Evolutionary conservation across 345 rosid genomes (phyloP).

Genomic region (Dimocarpus longan): DNA sequence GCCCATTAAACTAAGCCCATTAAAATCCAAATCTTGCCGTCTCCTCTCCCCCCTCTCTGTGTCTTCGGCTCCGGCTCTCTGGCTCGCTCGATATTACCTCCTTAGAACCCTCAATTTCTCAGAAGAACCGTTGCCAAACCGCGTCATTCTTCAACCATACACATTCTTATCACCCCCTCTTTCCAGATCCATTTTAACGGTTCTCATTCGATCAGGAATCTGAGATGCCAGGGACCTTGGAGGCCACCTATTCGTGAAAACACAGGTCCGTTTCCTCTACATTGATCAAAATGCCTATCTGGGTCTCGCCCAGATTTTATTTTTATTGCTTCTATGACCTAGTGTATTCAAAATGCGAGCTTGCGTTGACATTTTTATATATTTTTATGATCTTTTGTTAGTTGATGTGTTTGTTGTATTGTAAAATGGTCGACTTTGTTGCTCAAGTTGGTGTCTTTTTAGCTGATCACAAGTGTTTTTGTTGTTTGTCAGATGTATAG

Average conservation of each 20-base stretch:
- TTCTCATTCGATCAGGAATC: conserved; percentile 7
- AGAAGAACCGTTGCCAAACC: conserved; percentile 16
- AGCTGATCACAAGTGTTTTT: conserved; percentile 2
- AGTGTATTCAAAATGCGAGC: neutral
- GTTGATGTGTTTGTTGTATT: neutral
- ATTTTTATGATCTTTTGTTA: neutral
- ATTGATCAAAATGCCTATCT: neutral
- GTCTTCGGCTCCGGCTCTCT: conserved; percentile 10
- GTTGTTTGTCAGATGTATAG: neutral
- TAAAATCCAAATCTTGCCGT: neutral
- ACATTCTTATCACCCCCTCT: neutral
- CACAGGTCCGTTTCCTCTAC: conserved; percentile 2
- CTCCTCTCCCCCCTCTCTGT: neutral
- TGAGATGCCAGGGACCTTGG: conserved; percentile 10
- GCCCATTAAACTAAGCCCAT: neutral
- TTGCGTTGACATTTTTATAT: neutral
- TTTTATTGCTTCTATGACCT: neutral
- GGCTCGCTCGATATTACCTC: neutral
- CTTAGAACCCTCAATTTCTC: conserved; percentile 10
- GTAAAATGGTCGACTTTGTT: neutral
- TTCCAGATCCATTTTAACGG: conserved; percentile 11
- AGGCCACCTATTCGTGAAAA: neutral
- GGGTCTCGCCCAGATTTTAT: neutral
- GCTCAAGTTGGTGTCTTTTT: neutral
- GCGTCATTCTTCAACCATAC: neutral